These are phyloP conservation scores for Saturnispora besseyi DNA, from an alignment of 805 yeast genomes.

Conservation along the genomic window DNA sequence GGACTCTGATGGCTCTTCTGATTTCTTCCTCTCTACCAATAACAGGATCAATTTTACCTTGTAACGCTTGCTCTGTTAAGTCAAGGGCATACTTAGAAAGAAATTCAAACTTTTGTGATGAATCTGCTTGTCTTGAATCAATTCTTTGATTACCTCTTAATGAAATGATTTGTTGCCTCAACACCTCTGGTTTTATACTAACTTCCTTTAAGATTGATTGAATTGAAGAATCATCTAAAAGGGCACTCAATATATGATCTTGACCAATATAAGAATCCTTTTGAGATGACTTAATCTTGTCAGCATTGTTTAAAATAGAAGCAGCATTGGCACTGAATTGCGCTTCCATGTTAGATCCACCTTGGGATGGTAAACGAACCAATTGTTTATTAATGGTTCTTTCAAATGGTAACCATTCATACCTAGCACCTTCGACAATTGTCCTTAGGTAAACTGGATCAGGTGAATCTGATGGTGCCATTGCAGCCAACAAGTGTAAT, in stretches of 20 bases:
- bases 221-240: slow-evolving; percentile 69
- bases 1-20: slow-evolving; percentile 85
- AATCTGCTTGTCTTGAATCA: slow-evolving; percentile 90
- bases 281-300: slow-evolving; percentile 73
- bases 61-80: slow-evolving; percentile 85
- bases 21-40: slow-evolving; percentile 99
- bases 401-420: slow-evolving; percentile 75
- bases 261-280: slow-evolving; percentile 90
- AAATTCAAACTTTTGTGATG: slow-evolving; percentile 77
- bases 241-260: slow-evolving; percentile 82
- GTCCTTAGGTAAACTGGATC: slow-evolving; percentile 67
- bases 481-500: slow-evolving; percentile 85
- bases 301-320: slow-evolving; percentile 63
- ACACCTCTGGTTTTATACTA: slow-evolving; percentile 54
- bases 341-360: slow-evolving; percentile 80
- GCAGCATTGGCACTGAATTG: slow-evolving; percentile 70
- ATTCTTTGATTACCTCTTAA: slow-evolving; percentile 87
- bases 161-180: slow-evolving; percentile 68
- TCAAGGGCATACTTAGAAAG: slow-evolving; percentile 86
- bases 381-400: slow-evolving; percentile 72
- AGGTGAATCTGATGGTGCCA: slow-evolving; percentile 53
- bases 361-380: slow-evolving; percentile 79
- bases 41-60: slow-evolving; percentile 95
- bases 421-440: slow-evolving; percentile 75
- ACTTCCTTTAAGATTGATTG: slow-evolving; percentile 66